Evolutionary conservation across 139 green algal species (phyloP).

Genomic region (Chlamydomonas schloesseri): DNA sequence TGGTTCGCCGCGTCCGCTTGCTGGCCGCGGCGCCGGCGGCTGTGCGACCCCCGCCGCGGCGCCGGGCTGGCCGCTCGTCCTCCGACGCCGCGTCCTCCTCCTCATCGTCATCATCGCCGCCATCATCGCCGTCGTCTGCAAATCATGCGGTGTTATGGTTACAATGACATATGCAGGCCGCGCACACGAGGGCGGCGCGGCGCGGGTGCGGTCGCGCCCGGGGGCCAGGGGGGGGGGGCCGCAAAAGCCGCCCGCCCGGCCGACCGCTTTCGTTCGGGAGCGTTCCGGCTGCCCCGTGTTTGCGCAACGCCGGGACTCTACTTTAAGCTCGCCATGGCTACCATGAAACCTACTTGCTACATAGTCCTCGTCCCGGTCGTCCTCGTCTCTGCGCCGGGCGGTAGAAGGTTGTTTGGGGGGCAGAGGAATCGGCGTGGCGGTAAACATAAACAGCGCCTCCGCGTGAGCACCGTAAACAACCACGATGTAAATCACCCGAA

Average conservation of each 20-base stretch:
- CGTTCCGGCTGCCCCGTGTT: too few species aligned
- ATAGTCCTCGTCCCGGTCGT: slow-evolving; percentile 40
- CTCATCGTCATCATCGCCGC: slow-evolving; percentile 48
- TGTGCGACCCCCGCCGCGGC: background rate
- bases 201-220: background rate
- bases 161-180: too few species aligned
- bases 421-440: too few species aligned
- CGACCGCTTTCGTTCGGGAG: too few species aligned
- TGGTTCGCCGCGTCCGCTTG: slow-evolving; percentile 6
- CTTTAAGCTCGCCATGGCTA: background rate
- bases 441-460: too few species aligned
- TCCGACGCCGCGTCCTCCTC: slow-evolving; percentile 31
- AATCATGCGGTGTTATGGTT: too few species aligned
- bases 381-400: slow-evolving; percentile 11
- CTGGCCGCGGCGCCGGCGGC: background rate
- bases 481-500: too few species aligned
- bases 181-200: background rate
- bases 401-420: too few species aligned
- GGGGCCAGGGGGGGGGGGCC: too few species aligned
- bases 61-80: background rate
- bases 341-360: slow-evolving; percentile 7
- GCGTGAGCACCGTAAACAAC: too few species aligned
- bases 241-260: too few species aligned
- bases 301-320: background rate
- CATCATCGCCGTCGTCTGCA: slow-evolving; percentile 43